These are phyloP conservation scores for Infundibulicybe gibba DNA, from an alignment of 768 basidiomycete genomes.

Conservation along the genomic window DNA sequence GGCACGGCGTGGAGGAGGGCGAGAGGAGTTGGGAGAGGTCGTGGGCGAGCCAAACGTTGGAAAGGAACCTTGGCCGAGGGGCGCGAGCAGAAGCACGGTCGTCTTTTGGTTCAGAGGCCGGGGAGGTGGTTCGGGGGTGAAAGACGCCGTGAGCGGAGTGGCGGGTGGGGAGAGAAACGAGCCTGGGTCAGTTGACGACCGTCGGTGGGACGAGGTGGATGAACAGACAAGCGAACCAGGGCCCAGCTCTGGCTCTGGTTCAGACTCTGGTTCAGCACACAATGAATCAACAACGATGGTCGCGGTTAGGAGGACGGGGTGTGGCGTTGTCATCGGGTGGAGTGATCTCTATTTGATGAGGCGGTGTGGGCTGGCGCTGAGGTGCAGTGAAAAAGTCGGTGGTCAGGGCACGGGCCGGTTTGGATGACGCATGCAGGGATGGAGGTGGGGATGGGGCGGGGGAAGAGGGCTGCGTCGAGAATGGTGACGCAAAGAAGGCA, in stretches of 20 bases:
- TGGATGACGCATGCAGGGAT: conserved; percentile 2
- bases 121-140: conserved; percentile 1
- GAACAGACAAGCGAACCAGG: conserved; percentile 5
- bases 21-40: conserved; percentile 41
- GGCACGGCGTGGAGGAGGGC: conserved; percentile 28
- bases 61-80: conserved; percentile 74
- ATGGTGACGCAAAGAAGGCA: conserved; percentile 44
- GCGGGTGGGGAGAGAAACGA: too few species aligned
- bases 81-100: conserved; percentile 45
- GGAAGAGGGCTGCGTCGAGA: conserved; percentile 34
- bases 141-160: too few species aligned
- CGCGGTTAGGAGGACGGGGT: conserved; percentile 9
- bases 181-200: too few species aligned
- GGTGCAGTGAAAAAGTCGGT: conserved; percentile 24
- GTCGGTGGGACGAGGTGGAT: conserved; percentile 8
- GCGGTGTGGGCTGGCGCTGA: conserved; percentile 8
- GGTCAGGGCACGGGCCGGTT: conserved; percentile 17
- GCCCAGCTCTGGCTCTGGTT: not conserved
- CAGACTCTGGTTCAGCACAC: too few species aligned
- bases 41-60: conserved; percentile 70
- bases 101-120: conserved; percentile 9
- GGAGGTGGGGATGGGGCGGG: conserved; percentile 20
- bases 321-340: conserved; percentile 10
- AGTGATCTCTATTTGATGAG: not conserved
- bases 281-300: conserved; percentile 7